A percentile compares a stretch with the other conserved stretches of the same genome.
These are phyloP conservation scores for Cystobasidium sp. DNA, from an alignment of 1,284 basidiomycete species.

Conservation along the genomic window DNA sequence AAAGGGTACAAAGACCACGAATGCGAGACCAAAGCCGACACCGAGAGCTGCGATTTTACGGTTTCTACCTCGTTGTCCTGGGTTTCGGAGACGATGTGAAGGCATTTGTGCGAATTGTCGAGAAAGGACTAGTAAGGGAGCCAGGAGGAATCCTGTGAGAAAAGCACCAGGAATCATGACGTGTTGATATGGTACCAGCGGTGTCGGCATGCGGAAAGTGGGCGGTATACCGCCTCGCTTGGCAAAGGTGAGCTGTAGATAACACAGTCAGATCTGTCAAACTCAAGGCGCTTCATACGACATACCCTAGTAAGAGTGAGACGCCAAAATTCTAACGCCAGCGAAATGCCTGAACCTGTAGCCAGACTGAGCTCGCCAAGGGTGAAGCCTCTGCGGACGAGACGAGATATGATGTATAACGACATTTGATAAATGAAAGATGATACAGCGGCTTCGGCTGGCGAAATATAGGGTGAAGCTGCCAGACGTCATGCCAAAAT, in stretches of 20 bases:
- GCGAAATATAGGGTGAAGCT: conserved; percentile 64
- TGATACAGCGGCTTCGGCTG: conserved; percentile 74
- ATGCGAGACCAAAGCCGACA: conserved; percentile 77
- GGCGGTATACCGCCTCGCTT: conserved; percentile 59
- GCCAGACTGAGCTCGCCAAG: conserved; percentile 90
- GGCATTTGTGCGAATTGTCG: conserved; percentile 90
- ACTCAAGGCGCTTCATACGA: conserved; percentile 60
- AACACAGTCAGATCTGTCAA: conserved; percentile 58
- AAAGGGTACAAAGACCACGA: conserved; percentile 82
- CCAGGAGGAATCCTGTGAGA: conserved; percentile 88
- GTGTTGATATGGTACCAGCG: conserved; percentile 87
- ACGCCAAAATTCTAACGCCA: conserved; percentile 72
- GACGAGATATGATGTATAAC: conserved; percentile 82
- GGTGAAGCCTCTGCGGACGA: conserved; percentile 91
- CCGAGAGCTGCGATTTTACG: conserved; percentile 81
- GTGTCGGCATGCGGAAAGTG: conserved; percentile 89
- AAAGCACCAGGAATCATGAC: conserved; percentile 92
- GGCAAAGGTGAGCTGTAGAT: conserved; percentile 74
- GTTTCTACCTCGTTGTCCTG: conserved; percentile 82
- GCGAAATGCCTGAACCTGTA: conserved; percentile 80
- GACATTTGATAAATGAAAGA: conserved; percentile 89
- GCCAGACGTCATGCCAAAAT: not conserved
- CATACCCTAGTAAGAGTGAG: conserved; percentile 49
- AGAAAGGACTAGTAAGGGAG: conserved; percentile 88
- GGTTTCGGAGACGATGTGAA: conserved; percentile 73